Evolutionary conservation across 257 asterid genomes (phyloP).

Genomic region (Solanum okadae): DNA sequence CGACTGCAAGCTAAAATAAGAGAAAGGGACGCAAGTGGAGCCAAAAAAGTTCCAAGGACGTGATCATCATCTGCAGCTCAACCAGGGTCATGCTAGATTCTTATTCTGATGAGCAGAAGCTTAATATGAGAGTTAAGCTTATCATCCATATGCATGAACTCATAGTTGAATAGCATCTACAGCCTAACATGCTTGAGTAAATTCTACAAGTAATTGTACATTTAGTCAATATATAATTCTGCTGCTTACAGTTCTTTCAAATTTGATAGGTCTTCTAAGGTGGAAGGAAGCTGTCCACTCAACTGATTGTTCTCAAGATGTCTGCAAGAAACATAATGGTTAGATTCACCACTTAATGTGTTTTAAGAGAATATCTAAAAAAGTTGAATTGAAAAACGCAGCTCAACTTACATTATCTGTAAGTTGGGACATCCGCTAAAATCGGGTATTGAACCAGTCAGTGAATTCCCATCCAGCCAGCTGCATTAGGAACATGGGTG

Average conservation of each 20-base stretch:
- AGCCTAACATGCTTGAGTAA: neutral
- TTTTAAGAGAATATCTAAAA: neutral
- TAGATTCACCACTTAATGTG: neutral
- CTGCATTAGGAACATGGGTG: constrained; percentile 34
- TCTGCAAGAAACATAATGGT: constrained; percentile 33
- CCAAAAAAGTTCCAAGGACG: neutral
- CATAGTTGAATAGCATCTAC: neutral
- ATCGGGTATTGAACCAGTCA: constrained; percentile 86
- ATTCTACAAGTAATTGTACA: neutral
- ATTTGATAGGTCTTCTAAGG: constrained; percentile 51
- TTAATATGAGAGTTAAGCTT: neutral
- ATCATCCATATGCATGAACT: neutral
- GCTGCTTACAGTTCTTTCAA: constrained; percentile 77
- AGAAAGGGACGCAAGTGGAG: neutral
- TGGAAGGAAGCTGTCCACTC: constrained; percentile 69
- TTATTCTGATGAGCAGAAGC: neutral
- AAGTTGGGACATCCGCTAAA: constrained; percentile 81
- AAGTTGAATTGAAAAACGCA: neutral
- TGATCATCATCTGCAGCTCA: neutral
- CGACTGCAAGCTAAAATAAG: neutral
- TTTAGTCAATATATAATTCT: neutral
- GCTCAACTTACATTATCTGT: constrained; percentile 44
- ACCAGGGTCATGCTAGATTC: neutral
- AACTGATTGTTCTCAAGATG: constrained; percentile 77
- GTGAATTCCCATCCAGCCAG: constrained; percentile 82